Evolutionary conservation across 176 grass and related monocot genomes (phyloP), one percentile per base, ranked within the genome.

Genomic region (Typha latifolia): DNA sequence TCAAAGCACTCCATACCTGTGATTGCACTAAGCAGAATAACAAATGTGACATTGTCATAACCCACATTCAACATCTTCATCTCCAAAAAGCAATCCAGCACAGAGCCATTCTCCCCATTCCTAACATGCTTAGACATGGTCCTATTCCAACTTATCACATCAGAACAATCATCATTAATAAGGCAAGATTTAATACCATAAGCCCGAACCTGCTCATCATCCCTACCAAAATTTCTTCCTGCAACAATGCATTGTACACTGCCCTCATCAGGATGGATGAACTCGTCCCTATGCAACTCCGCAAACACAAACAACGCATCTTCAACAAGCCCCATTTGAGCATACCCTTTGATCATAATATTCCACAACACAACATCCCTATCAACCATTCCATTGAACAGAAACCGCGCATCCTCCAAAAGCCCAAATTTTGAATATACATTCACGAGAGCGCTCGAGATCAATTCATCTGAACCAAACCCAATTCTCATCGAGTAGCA

Each of bases 301-400:
- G 63, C 52, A 22, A 75, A 75, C 32, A 67, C 22, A 47, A 75
- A 51, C 27, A 47, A 48, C 0, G 73, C 73, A 26, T 75, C 49
- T 59, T 67, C 32, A 31, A 47, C 18, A 22, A 21, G 43, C 14
- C 63, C 63, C 51, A 67, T 26, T 56, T 49, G 73, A 27, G 63
- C 19, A 14, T 61, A 75, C 37, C 63, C 64, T 8, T 75, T 75
- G 51, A 75, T 75, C 63, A 75, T 75, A 24, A 67, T 75, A 27
- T 75, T 75, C 73, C 73, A 75, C 51, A 66, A 18, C n/a, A 75
- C 63, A 14, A 75, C 63, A 57, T 75, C 73, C 21, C 63, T 51
- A 32, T 57, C 73, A 43, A 49, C 19, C 63, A 75, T 75, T 66
- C 20, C 31, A 66, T 75, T 49, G 34, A 75, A 75, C 9, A 75